Conservation (phyloP, 371 early-diverging fungal genomes). For the Umbelopsis sp. region DNA sequence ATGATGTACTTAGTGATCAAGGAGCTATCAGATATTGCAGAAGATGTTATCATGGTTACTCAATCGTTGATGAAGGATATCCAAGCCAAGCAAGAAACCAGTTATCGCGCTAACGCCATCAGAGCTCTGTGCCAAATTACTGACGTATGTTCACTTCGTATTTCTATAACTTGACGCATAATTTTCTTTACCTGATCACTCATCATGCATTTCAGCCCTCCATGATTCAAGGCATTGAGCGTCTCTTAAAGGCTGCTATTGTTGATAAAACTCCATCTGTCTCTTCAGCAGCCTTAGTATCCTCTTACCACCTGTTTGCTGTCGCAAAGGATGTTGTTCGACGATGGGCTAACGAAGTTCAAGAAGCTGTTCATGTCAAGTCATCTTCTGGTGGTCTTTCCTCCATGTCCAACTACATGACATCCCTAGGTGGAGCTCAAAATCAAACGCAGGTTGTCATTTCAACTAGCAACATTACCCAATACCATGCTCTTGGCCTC, state of each 20-base stretch:
- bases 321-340: constrained; percentile 84
- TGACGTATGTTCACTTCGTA: constrained; percentile 66
- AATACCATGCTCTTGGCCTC: constrained; percentile 97
- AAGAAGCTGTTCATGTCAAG: constrained; percentile 85
- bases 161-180: neutral
- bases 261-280: constrained; percentile 93
- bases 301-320: constrained; percentile 84
- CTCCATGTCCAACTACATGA: constrained; percentile 61
- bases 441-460: constrained; percentile 51
- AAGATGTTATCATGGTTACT: constrained; percentile 98
- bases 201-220: constrained; percentile 61
- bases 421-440: constrained; percentile 51
- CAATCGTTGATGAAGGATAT: constrained; percentile 96
- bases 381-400: constrained; percentile 49
- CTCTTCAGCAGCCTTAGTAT: constrained; percentile 92
- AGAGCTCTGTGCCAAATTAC: constrained; percentile 95
- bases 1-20: constrained; percentile 97
- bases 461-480: constrained; percentile 78
- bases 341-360: constrained; percentile 90
- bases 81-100: constrained; percentile 88
- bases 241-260: constrained; percentile 96
- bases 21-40: constrained; percentile 89
- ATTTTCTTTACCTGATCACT: neutral
- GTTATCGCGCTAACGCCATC: constrained; percentile 94
- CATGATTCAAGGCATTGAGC: constrained; percentile 94